A percentile compares a stretch with the other conserved stretches of the same genome.
These are phyloP conservation scores for Aureobasidium sp. DNA, from an alignment of 2,329 filamentous ascomycete species.

Conservation along the genomic window DNA sequence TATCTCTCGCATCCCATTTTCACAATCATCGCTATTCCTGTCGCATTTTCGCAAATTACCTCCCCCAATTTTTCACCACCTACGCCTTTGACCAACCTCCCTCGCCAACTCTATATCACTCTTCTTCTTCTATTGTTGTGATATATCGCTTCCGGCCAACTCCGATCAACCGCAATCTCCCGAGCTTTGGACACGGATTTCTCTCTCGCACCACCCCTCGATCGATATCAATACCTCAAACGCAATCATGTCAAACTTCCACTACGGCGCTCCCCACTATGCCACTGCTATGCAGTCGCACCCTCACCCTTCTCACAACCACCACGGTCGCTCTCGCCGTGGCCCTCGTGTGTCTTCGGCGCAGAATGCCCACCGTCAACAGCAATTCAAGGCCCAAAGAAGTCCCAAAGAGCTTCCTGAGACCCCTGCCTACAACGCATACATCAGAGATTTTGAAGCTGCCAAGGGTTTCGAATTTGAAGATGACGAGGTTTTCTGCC, in stretches of 20 bases:
- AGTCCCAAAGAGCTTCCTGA: constrained; percentile 82
- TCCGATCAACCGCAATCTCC: constrained; percentile 14
- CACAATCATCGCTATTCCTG: background rate
- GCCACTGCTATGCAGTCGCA: constrained; percentile 41
- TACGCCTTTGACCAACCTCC: background rate
- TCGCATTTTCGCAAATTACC: constrained; percentile 1
- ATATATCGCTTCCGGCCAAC: constrained; percentile 13
- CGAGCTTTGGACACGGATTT: constrained; percentile 12
- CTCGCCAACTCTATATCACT: background rate
- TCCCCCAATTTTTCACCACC: background rate
- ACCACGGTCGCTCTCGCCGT: constrained; percentile 79
- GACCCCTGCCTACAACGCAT: constrained; percentile 63
- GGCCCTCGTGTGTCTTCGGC: constrained; percentile 70
- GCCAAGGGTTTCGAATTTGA: constrained; percentile 91
- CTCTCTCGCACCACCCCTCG: constrained; percentile 7
- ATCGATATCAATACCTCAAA: constrained; percentile 10
- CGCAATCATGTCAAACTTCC: constrained; percentile 40
- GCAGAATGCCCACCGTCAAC: constrained; percentile 76
- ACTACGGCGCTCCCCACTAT: constrained; percentile 39
- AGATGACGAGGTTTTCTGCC: constrained; percentile 94
- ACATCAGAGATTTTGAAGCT: constrained; percentile 82
- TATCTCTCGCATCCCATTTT: constrained; percentile 8
- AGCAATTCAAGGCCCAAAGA: constrained; percentile 63
- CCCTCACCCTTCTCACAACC: constrained; percentile 57
- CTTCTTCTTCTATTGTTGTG: constrained; percentile 11